Conservation (phyloP, 2,329 filamentous ascomycete species). For the Epichloe scottii region DNA sequence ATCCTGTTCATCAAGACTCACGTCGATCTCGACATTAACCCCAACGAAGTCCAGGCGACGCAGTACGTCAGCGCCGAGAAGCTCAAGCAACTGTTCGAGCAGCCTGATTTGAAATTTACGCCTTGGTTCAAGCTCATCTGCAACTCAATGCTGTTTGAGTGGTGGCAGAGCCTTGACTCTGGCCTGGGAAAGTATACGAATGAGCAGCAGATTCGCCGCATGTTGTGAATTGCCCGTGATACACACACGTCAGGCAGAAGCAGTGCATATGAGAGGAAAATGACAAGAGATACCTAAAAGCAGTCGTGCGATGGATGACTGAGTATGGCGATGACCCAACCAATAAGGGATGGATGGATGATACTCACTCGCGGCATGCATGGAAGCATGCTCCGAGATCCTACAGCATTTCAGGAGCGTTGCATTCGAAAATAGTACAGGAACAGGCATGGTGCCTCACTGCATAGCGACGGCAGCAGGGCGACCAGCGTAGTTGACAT, state of each 20-base stretch:
- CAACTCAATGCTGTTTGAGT: constrained; percentile 93
- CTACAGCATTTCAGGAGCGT: not conserved
- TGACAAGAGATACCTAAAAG: not conserved
- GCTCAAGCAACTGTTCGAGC: constrained; percentile 73
- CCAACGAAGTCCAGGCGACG: constrained; percentile 79
- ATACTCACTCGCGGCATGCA: not conserved
- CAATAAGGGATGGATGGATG: not conserved
- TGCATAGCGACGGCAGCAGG: not conserved
- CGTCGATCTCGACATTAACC: constrained; percentile 69
- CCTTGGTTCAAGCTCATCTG: constrained; percentile 99
- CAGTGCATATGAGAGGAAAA: not conserved
- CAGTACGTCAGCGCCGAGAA: constrained; percentile 74
- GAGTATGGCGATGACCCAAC: not conserved
- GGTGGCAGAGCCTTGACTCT: constrained; percentile 79
- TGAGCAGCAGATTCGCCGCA: constrained; percentile 78
- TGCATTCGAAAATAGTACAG: not conserved
- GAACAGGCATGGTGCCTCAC: not conserved
- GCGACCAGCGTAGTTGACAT: not conserved
- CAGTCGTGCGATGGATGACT: not conserved
- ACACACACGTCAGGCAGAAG: not conserved
- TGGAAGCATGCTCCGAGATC: not conserved
- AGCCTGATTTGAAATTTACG: constrained; percentile 74
- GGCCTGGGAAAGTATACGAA: constrained; percentile 76
- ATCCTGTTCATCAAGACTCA: constrained; percentile 96
- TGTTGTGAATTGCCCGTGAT: constrained; percentile 31